Evolutionary conservation across 2,329 filamentous ascomycete genomes (phyloP).

Genomic region (Ciborinia camelliae): DNA sequence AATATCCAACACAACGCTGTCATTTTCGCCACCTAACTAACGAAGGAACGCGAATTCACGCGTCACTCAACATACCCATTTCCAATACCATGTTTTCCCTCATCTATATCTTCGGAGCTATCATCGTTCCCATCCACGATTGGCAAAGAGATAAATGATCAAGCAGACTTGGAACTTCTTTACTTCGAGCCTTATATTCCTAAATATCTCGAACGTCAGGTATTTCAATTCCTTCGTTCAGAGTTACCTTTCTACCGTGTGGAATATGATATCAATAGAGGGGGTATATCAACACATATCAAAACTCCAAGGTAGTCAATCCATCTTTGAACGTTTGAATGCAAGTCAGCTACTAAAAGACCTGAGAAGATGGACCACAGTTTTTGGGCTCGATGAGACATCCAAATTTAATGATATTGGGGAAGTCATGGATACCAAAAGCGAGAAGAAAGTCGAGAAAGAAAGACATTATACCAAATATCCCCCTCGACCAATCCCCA

Average conservation of each 20-base stretch:
- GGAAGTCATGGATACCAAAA: constrained; percentile 46
- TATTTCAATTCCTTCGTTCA: constrained; percentile 70
- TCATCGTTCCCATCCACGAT: constrained; percentile 49
- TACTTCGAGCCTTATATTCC: constrained; percentile 74
- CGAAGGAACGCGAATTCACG: constrained; percentile 32
- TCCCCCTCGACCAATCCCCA: constrained; percentile 65
- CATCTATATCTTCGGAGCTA: constrained; percentile 41
- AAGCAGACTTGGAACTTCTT: constrained; percentile 67
- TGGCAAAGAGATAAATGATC: constrained; percentile 58
- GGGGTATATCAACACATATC: constrained; percentile 59
- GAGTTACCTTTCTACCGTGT: constrained; percentile 75
- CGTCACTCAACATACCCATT: constrained; percentile 50
- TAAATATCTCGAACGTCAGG: constrained; percentile 48
- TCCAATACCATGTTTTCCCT: constrained; percentile 46
- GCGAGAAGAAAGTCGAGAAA: constrained; percentile 40
- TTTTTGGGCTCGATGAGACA: constrained; percentile 60
- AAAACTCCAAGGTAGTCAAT: constrained; percentile 46
- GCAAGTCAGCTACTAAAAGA: constrained; percentile 36
- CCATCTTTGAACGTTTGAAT: neutral
- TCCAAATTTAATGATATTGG: constrained; percentile 52
- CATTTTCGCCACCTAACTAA: neutral
- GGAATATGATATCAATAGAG: constrained; percentile 67
- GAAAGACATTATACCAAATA: constrained; percentile 55
- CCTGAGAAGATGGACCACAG: constrained; percentile 58
- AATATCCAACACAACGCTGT: neutral